Base-by-base conservation (phyloP, 371 early-diverging fungal genomes). In the Cokeromyces recurvatus region DNA sequence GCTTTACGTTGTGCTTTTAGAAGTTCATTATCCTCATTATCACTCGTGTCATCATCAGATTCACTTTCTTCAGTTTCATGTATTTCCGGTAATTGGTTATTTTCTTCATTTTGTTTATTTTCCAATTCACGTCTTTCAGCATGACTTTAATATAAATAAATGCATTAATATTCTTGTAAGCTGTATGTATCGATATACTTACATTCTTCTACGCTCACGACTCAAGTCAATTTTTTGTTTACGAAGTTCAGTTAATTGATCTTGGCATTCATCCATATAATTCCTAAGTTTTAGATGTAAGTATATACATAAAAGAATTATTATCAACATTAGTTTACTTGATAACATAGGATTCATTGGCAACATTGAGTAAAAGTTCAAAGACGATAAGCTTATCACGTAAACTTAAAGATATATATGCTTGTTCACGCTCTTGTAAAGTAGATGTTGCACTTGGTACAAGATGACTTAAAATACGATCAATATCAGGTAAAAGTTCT, bases 251-350 rank as follows among this genome's bases (percentile, higher is more conserved):
- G 78, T 77, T 42, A 81, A 55, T n/a, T 77, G 68, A 25, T 86
- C 83, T 31, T 82, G 76, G 40, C 86, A 85, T 44, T 79, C 58
- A 74, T 84, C 87, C 66, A 89, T 76, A 54, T 81, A 86, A 19
- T 68, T 51, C 46, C 86, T 72, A 38, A 4, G 32, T 14, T 29
- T 19, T 16, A n/a, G n/a, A n/a, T n/a, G n/a, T n/a, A n/a, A n/a
- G n/a, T n/a, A n/a, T n/a, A n/a, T n/a, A n/a, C n/a, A n/a, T n/a
- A n/a, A n/a, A n/a, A n/a, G n/a, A n/a, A n/a, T n/a, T n/a, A n/a
- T n/a, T n/a, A n/a, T n/a, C n/a, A n/a, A n/a, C n/a, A n/a, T 7
- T 27, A 27, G 29, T 57, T 45, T 63, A 68, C 69, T 69, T 73
- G 53, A 73, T 69, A 21, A 61, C 55, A 32, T 46, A 32, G 15